Evolutionary conservation across 192 early-diverging fungal genomes (phyloP).

Genomic region (Jimgerdemannia flammicorona): DNA sequence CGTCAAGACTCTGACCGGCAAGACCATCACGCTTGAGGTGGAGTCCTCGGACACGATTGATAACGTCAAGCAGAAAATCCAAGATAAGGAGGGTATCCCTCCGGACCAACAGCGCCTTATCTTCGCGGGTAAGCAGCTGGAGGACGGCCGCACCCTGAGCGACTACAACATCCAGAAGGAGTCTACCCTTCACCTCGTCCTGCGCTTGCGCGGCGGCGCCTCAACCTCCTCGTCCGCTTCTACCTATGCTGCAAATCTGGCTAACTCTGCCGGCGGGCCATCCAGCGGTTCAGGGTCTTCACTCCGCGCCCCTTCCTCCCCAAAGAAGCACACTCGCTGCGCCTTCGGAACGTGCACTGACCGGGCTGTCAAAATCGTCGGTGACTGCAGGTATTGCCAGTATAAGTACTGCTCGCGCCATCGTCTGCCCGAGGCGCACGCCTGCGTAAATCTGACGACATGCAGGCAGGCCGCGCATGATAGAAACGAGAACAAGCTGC

Average conservation of each 20-base stretch:
- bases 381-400: constrained; percentile 64
- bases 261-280: too few relatives aligned
- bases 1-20: constrained; percentile 90
- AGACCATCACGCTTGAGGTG: constrained; percentile 96
- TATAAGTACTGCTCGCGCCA: constrained; percentile 64
- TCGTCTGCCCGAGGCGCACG: constrained; percentile 71
- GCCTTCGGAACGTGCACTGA: constrained; percentile 41
- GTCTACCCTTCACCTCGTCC: constrained; percentile 73
- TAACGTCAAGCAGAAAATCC: too few relatives aligned
- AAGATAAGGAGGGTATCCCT: too few relatives aligned
- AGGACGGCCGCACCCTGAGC: constrained; percentile 67
- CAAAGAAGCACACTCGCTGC: constrained; percentile 34
- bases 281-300: too few relatives aligned
- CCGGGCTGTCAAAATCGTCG: constrained; percentile 66
- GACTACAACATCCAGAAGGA: constrained; percentile 89
- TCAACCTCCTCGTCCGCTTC: constrained; percentile 7
- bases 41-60: too few relatives aligned
- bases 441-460: constrained; percentile 59
- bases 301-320: neutral
- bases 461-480: constrained; percentile 60
- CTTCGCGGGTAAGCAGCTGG: constrained; percentile 81
- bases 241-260: neutral
- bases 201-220: constrained; percentile 76
- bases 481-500: constrained; percentile 51
- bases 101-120: constrained; percentile 84